Evolutionary conservation across 768 basidiomycete species (phyloP).

Genomic region (Termitomyces sp.): DNA sequence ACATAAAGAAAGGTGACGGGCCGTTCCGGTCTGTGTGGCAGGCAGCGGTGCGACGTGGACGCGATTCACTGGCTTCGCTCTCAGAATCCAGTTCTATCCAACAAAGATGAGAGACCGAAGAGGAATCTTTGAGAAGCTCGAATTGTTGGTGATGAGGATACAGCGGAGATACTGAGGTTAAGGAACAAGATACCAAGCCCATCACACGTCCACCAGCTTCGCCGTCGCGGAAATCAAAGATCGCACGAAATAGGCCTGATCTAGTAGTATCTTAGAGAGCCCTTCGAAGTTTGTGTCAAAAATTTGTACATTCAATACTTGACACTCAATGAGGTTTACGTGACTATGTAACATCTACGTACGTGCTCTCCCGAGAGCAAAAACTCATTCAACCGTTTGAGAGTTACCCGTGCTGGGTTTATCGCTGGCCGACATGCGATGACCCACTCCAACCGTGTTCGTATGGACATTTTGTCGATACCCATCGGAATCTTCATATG

Average conservation of each 20-base stretch:
- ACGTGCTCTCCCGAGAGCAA: slow-evolving; percentile 36
- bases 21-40: slow-evolving; percentile 58
- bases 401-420: slow-evolving; percentile 80
- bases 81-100: neutral
- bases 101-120: neutral
- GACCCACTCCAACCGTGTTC: slow-evolving; percentile 82
- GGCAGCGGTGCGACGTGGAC: slow-evolving; percentile 29
- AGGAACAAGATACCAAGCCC: neutral
- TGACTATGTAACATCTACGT: neutral
- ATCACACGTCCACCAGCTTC: neutral
- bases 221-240: slow-evolving; percentile 1
- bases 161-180: neutral
- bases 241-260: neutral
- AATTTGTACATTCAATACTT: neutral
- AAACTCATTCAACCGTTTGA: slow-evolving; percentile 78
- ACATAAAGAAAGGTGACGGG: slow-evolving; percentile 56
- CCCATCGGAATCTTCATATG: neutral
- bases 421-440: slow-evolving; percentile 69
- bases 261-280: neutral
- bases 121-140: slow-evolving; percentile 10
- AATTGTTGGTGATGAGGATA: neutral
- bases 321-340: neutral
- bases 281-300: neutral
- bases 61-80: slow-evolving; percentile 1
- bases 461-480: slow-evolving; percentile 59